Base-by-base conservation (phyloP, 1,284 basidiomycete genomes). In the Boletus nobilissimus region DNA sequence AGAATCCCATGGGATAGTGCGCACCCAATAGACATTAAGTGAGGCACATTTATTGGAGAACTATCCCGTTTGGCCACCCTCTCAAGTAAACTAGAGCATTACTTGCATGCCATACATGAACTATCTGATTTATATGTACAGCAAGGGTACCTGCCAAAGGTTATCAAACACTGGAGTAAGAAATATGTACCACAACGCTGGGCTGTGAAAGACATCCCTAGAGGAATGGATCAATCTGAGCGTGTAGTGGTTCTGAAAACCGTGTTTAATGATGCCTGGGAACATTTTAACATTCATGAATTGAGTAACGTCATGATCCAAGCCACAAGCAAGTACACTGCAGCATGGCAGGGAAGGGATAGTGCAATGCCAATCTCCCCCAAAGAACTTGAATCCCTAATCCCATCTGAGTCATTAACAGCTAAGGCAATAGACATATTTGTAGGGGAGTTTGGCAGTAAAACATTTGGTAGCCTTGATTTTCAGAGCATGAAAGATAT, bases 1-100 rank as follows among this genome's bases (percentile, higher is more conserved):
- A 36, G 71, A n/a, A 72, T 72, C 34, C 71, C 62, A 29, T 72
- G 71, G 71, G 62, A 64, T 1, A 39, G 34, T 26, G 43, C 62
- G 0, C 71, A 72, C 62, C 71, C 62, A 2, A 14, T 38, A 6
- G 62, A 72, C 26, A 65, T 72, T 10, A 72, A 72, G 34, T 3
- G 29, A 72, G 62, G 62, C 3, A 72, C 36, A 5, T 72, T 72
- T 26, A 64, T 64, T 9, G 36, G 71, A 1, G 71, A 72, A 26
- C 62, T 72, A 3, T 64, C 62, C 46, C 26, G 29, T 4, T 26
- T 72, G 11, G 71, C 71, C 1, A 72, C 62, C 62, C 38, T 72
- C 0, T 72, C 36, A 0, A 72, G 71, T 72, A 72, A 51, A 64
- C 11, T 64, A 11, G 68, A 68, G 24, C 36, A 68, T 19, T 68